Conservation (phyloP, 2,329 filamentous ascomycete species). For the Cytospora chrysosperma region DNA sequence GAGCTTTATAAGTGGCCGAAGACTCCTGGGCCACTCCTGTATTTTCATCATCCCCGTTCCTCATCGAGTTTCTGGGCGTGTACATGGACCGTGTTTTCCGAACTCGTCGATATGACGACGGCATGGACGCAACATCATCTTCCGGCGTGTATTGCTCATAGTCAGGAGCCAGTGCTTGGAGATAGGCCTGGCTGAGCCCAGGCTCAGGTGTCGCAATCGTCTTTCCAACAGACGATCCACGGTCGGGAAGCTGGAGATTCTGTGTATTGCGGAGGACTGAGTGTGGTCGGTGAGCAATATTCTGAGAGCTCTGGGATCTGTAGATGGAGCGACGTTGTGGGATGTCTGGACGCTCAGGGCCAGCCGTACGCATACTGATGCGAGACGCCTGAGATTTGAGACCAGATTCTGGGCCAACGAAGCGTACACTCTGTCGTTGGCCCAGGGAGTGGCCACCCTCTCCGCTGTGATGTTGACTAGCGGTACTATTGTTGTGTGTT, state of each 20-base stretch:
- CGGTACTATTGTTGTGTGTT: slow-evolving; percentile 26
- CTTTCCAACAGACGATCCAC: slow-evolving; percentile 19
- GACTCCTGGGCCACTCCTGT: slow-evolving; percentile 1
- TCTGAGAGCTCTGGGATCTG: slow-evolving; percentile 12
- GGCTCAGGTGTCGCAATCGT: neutral
- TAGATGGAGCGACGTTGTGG: slow-evolving; percentile 2
- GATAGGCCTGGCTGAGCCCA: slow-evolving; percentile 31
- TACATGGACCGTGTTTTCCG: slow-evolving; percentile 59
- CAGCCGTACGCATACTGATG: slow-evolving; percentile 14
- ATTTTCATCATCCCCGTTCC: slow-evolving; percentile 20
- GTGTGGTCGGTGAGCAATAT: slow-evolving; percentile 3
- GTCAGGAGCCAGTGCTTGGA: slow-evolving; percentile 37
- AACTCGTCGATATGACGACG: slow-evolving; percentile 49
- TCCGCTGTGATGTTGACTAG: slow-evolving; percentile 26
- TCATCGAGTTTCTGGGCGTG: slow-evolving; percentile 32
- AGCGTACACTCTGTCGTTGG: slow-evolving; percentile 57
- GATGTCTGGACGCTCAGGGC: neutral
- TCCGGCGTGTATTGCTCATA: slow-evolving; percentile 48
- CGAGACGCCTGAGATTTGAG: slow-evolving; percentile 20
- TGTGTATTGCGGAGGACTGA: neutral
- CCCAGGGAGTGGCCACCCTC: slow-evolving; percentile 32
- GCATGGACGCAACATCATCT: slow-evolving; percentile 47
- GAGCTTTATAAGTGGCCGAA: neutral
- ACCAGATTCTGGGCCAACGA: slow-evolving; percentile 36
- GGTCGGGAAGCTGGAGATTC: slow-evolving; percentile 10